These are phyloP conservation scores for Tinospora cordifolia DNA, from an alignment of 164 flowering plant genomes.

Conservation along the genomic window DNA sequence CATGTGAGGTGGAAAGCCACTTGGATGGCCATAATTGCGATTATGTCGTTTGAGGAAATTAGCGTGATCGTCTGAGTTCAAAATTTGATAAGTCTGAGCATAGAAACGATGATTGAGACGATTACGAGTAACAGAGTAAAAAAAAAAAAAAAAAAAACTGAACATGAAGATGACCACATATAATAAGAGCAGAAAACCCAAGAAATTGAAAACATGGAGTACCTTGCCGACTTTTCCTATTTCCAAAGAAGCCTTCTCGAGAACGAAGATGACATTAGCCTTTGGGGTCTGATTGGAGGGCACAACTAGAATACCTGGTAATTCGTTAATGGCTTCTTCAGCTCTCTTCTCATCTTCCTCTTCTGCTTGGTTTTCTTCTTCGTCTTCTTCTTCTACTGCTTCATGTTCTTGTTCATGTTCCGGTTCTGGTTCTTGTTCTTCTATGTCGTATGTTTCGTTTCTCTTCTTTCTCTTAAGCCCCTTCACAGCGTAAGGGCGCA, in stretches of 20 bases:
- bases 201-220: neutral
- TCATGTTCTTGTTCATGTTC: neutral
- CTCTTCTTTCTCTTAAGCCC: neutral
- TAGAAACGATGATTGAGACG: too few relatives aligned
- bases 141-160: too few relatives aligned
- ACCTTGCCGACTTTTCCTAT: constrained; percentile 9
- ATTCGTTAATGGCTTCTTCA: neutral
- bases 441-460: neutral
- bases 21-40: constrained; percentile 64
- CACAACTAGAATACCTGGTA: neutral
- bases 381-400: too few relatives aligned
- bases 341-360: neutral
- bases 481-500: too few relatives aligned
- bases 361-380: neutral
- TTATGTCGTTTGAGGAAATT: constrained; percentile 54
- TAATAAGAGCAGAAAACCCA: too few relatives aligned
- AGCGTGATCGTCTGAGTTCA: constrained; percentile 80
- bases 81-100: constrained; percentile 52
- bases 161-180: too few relatives aligned
- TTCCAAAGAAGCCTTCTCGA: constrained; percentile 9
- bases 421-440: neutral
- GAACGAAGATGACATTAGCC: constrained; percentile 2
- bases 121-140: too few relatives aligned
- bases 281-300: neutral
- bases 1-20: too few relatives aligned